Conservation (phyloP, 139 green algal genomes). For the Chlamydomonas sp. region DNA sequence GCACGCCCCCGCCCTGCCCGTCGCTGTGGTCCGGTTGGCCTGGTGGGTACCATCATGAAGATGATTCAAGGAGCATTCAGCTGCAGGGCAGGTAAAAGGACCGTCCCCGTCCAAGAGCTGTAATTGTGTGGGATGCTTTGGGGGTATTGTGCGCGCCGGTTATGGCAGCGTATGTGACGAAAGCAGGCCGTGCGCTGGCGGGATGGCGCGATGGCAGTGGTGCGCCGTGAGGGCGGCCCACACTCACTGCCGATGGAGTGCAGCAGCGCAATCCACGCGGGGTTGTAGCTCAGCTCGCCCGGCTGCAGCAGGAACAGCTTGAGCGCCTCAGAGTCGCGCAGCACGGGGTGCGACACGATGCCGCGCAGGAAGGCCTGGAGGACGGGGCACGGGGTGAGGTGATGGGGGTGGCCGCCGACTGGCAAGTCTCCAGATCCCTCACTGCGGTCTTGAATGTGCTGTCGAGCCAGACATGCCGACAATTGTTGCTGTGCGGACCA, state of each 20-base stretch:
- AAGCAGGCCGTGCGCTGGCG: background rate
- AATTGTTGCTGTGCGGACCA: too few species aligned
- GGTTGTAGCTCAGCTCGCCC: slow-evolving; percentile 48
- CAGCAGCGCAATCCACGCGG: slow-evolving; percentile 54
- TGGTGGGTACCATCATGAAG: background rate
- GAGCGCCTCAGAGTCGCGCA: slow-evolving; percentile 54
- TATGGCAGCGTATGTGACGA: background rate
- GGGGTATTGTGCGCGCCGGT: too few species aligned
- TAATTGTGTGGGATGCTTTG: too few species aligned
- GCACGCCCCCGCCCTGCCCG: slow-evolving; percentile 9
- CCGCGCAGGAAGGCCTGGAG: slow-evolving; percentile 59
- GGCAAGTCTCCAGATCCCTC: too few species aligned
- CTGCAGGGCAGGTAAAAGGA: too few species aligned
- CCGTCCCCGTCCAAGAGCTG: too few species aligned
- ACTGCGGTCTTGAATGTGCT: too few species aligned
- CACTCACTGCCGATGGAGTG: slow-evolving; percentile 20
- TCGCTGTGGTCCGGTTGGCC: background rate
- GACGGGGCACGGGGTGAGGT: background rate
- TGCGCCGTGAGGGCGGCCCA: too few species aligned
- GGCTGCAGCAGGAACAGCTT: slow-evolving; percentile 62
- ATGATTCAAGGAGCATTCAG: too few species aligned
- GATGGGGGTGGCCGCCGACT: background rate
- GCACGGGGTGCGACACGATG: slow-evolving; percentile 54
- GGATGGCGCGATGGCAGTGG: too few species aligned
- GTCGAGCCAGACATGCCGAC: too few species aligned